phyloP scores from a whole-genome alignment of 2,329 filamentous ascomycete genomes.

The Stenocarpella maydis region DNA sequence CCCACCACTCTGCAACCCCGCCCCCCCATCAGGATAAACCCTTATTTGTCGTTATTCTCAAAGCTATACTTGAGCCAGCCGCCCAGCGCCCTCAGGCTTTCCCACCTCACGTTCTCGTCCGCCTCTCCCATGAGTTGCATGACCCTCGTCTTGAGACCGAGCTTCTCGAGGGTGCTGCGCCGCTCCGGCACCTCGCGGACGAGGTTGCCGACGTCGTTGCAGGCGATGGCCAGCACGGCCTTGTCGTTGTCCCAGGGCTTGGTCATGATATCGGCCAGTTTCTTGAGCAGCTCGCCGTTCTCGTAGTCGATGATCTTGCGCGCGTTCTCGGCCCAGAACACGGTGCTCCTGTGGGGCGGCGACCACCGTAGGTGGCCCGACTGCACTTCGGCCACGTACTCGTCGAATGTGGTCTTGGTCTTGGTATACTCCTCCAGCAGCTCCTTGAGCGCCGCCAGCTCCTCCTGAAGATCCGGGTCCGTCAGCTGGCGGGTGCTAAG shows the following conservation, averaged over 20 bases:
- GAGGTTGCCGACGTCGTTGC: constrained; percentile 88
- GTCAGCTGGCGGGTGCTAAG: constrained; percentile 68
- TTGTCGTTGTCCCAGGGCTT: constrained; percentile 81
- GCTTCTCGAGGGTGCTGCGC: constrained; percentile 79
- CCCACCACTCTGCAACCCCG: background rate
- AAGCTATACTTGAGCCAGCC: constrained; percentile 73
- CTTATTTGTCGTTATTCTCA: constrained; percentile 48
- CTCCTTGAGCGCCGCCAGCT: constrained; percentile 67
- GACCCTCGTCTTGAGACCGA: constrained; percentile 84
- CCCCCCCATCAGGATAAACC: background rate
- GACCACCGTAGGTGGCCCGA: constrained; percentile 92
- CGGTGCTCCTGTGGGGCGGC: constrained; percentile 84
- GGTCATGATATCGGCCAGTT: constrained; percentile 84
- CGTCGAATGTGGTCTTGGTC: constrained; percentile 81
- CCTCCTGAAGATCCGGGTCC: constrained; percentile 70
- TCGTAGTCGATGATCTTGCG: constrained; percentile 85
- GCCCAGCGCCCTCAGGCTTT: constrained; percentile 83
- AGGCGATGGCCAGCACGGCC: constrained; percentile 89
- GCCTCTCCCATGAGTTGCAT: constrained; percentile 94
- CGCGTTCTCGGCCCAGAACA: constrained; percentile 93
- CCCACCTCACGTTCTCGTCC: constrained; percentile 91
- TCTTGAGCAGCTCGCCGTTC: constrained; percentile 79
- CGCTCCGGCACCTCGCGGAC: constrained; percentile 91
- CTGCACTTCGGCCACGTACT: constrained; percentile 87
- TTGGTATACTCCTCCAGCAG: constrained; percentile 73